phyloP scores from a whole-genome alignment of 176 grass and related monocot species.

The Guadua angustifolia region DNA sequence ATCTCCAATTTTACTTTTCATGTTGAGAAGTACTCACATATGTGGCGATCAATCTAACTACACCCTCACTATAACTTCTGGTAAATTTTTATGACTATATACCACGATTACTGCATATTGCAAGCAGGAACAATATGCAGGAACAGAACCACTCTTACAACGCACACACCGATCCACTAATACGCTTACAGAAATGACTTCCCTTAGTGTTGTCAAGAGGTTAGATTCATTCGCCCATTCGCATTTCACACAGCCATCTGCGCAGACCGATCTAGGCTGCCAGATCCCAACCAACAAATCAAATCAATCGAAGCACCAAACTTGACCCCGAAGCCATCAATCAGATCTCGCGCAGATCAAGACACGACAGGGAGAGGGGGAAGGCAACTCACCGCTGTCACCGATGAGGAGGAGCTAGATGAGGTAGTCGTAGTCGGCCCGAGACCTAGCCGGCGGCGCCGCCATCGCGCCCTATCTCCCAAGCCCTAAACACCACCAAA shows the following conservation, averaged over 20 bases:
- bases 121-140: too few relatives aligned
- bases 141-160: neutral
- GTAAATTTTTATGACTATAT: neutral
- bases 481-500: conserved; percentile 27
- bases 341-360: conserved; percentile 50
- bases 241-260: neutral
- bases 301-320: neutral
- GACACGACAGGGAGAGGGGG: neutral
- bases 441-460: conserved; percentile 59
- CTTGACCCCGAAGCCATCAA: neutral
- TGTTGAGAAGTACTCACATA: too few relatives aligned
- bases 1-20: too few relatives aligned
- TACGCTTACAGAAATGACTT: neutral
- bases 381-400: conserved; percentile 56
- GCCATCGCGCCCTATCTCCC: conserved; percentile 51
- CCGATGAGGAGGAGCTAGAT: conserved; percentile 68
- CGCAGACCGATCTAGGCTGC: neutral
- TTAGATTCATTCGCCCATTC: conserved; percentile 1
- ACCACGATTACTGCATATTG: neutral
- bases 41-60: neutral
- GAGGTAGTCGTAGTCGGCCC: conserved; percentile 69
- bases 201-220: neutral
- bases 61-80: neutral
- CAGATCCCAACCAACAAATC: conserved; percentile 25
- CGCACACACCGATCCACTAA: neutral